These are phyloP conservation scores for Aegle marmelos DNA, from an alignment of 345 rosid genomes.

Conservation along the genomic window DNA sequence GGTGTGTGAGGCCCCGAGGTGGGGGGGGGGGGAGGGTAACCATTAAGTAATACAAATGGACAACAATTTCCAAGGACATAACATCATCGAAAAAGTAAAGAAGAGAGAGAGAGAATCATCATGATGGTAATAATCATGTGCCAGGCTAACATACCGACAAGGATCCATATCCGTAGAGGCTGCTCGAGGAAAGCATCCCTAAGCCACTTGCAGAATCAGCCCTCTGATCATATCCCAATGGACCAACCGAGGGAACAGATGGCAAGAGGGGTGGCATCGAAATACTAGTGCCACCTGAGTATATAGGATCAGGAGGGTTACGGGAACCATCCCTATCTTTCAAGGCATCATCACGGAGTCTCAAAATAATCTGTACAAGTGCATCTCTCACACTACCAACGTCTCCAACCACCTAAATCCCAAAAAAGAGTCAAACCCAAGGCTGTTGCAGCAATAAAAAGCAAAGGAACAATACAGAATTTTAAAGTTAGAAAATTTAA, in stretches of 20 bases:
- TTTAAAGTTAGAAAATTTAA: neutral
- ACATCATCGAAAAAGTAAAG: neutral
- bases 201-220: constrained; percentile 57
- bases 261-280: constrained; percentile 63
- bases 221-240: constrained; percentile 77
- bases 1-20: no score
- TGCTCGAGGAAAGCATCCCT: constrained; percentile 63
- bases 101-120: neutral
- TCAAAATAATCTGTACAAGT: constrained; percentile 75
- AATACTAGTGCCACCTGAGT: constrained; percentile 47
- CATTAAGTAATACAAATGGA: neutral
- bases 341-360: constrained; percentile 88
- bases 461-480: neutral
- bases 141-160: constrained; percentile 49
- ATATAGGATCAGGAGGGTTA: constrained; percentile 61
- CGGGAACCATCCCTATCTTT: constrained; percentile 58
- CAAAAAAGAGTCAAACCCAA: constrained; percentile 14
- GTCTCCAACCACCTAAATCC: constrained; percentile 67
- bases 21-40: neutral
- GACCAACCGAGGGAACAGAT: constrained; percentile 58
- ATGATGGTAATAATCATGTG: neutral
- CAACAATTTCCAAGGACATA: neutral
- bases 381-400: constrained; percentile 79
- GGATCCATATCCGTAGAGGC: constrained; percentile 77
- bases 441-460: constrained; percentile 7